Base-by-base conservation (phyloP, 2,329 filamentous ascomycete genomes). In the Magnaporthiopsis rhizophila region DNA sequence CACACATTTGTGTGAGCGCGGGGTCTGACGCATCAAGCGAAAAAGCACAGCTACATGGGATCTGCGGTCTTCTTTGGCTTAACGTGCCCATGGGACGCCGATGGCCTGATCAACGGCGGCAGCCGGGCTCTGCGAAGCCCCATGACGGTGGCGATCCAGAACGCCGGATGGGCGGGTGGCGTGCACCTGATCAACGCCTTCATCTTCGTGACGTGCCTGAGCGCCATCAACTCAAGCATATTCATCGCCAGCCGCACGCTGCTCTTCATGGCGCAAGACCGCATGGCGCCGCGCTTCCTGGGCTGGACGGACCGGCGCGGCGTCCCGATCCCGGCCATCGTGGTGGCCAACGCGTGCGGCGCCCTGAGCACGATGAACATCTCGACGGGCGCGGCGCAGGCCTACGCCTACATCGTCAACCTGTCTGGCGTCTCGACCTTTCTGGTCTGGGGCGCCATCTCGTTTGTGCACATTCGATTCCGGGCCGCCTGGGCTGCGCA, bases 111-210 rank as follows among this genome's bases (percentile, higher is more conserved):
- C 57, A 85, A 84, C 34, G 85, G 84, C 4, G 74, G 74, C 3
- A 86, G 83, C 64, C 84, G 87, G 65, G 87, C 88, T 0, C 79
- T 91, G 32, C 83, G 88, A 74, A 89, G 86, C 26, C 88, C 89
- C 0, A 89, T 91, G 82, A 91, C 88, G 0, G 84, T 91, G 66
- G 88, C 89, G 1, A 84, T 93, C 59, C 84, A 89, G 67, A 90
- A 85, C 65, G 90, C 89, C 1, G 89, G 89, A 1, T 92, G 88
- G 84, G 75, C 88, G 64, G 85, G 84, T 32, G 90, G 88, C 64
- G 88, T 89, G 0, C 86, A 93, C 71, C 81, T 93, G 1, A 89
- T 93, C 77, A 93, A 93, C 68, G 88, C 86, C 56, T 88, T 91
- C 70, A 90, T 91, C 69, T 82, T 93, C 62, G 78, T 91, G 11